A percentile compares a stretch with the other conserved stretches of the same genome.
These are phyloP conservation scores for Colletotrichum euphorbiae DNA, from an alignment of 2,329 filamentous ascomycete species.

Conservation along the genomic window DNA sequence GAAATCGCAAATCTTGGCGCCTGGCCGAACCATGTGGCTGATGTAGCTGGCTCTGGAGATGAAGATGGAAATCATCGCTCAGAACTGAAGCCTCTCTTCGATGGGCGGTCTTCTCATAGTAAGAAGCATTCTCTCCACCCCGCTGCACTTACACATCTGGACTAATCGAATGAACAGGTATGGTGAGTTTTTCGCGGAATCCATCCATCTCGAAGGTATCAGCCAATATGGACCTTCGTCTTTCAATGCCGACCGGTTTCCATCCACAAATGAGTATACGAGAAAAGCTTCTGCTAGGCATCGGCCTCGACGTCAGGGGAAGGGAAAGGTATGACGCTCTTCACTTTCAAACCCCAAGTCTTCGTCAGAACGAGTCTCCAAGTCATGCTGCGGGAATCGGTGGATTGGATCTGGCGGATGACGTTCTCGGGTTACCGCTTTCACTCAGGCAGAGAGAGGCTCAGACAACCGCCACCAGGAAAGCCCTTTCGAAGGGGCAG, in stretches of 20 bases:
- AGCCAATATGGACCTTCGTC: background rate
- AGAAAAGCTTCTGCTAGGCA: constrained; percentile 19
- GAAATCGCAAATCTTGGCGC: no score
- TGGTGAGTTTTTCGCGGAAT: background rate
- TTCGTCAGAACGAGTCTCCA: background rate
- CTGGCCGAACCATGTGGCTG: no score
- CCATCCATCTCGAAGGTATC: background rate
- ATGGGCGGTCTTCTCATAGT: no score
- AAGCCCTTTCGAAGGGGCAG: background rate
- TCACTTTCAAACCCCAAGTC: background rate
- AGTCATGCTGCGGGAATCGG: constrained; percentile 6
- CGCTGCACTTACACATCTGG: no score
- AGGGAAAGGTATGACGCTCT: background rate
- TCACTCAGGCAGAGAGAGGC: background rate
- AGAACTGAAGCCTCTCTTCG: no score
- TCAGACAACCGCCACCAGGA: background rate
- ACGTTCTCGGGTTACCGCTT: background rate
- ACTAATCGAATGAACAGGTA: background rate
- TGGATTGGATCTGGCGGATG: constrained; percentile 5
- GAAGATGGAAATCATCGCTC: no score
- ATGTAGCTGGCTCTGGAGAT: no score
- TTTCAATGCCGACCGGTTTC: constrained; percentile 7
- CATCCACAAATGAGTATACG: constrained; percentile 4
- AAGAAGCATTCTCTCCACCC: no score
- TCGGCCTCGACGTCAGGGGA: background rate